Base-by-base conservation (phyloP, 306 rosid species). In the Cucurbita argyrosperma region DNA sequence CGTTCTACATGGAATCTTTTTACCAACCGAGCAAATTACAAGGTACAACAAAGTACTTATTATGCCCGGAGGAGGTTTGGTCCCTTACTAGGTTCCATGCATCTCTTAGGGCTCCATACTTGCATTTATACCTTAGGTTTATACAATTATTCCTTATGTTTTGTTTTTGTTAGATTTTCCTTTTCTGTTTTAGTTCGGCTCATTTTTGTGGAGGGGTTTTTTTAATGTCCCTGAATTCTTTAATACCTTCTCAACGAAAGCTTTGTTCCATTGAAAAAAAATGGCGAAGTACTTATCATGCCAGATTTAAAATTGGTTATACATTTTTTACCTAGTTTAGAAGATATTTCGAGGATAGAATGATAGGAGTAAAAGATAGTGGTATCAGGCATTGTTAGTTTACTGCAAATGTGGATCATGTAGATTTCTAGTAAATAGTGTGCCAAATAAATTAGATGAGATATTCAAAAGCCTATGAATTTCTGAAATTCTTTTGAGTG, bases 1-100 rank as follows among this genome's bases (percentile, higher is more conserved):
- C 83, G 67, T 53, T 86, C 96, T 66, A 86, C 79, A 3, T 88
- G 80, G 90, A 81, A 79, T 26, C 87, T 93, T 76, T 90, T 93
- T 81, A 87, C 89, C 23, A 90, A 59, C 78, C 83, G 79, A 85
- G 86, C 85, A 75, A 87, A 93, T 82, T 82, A 76, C 68, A 93
- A 89, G 96, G 98, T 88, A 90, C 65, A 18, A 47, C 8, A 4
- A 23, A 45, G 15, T 15, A 38, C 67, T 78, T 12, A 76, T 14
- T 68, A 7, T 42, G 23, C 23, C 8, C 5, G 18, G 18, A 14
- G 54, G 54, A 50, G 54, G 18, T 50, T 6, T 14, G 18, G 54
- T 50, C 54, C 54, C 54, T 50, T 50, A 2, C 54, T 50, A 50
- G 54, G 54, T 50, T 50, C 54, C 54, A 50, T 50, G 7, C 54